A percentile compares a stretch with the other conserved stretches of the same genome.
phyloP scores from a whole-genome alignment of 306 rosid genomes.

The Coriaria nepalensis region DNA sequence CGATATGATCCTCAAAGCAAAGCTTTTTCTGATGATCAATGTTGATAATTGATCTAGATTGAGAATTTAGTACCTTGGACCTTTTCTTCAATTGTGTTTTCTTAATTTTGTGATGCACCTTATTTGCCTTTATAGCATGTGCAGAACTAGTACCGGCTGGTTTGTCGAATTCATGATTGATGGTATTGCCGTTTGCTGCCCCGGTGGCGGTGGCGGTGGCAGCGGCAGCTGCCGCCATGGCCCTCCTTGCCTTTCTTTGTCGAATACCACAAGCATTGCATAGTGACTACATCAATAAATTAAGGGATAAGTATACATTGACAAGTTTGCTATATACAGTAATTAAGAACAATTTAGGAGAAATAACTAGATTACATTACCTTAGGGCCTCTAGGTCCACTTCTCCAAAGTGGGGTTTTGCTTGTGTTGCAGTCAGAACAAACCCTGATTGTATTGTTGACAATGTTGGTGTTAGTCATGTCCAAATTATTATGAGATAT shows the following conservation, averaged over 20 bases:
- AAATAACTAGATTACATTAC: conserved; percentile 18
- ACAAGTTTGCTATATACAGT: too few species aligned
- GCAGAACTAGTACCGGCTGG: neutral
- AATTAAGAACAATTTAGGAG: too few species aligned
- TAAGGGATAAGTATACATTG: neutral
- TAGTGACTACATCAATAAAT: conserved; percentile 33
- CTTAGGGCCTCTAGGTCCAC: conserved; percentile 98
- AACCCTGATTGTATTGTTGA: conserved; percentile 42
- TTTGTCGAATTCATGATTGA: neutral
- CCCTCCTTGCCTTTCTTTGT: conserved; percentile 79
- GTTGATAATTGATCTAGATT: conserved; percentile 20
- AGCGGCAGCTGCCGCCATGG: conserved; percentile 49
- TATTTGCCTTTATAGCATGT: conserved; percentile 17
- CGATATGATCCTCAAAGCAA: conserved; percentile 47
- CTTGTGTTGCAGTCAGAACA: conserved; percentile 91
- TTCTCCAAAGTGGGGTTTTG: conserved; percentile 96
- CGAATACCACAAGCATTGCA: conserved; percentile 89
- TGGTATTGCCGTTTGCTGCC: conserved; percentile 23
- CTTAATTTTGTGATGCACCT: conserved; percentile 22
- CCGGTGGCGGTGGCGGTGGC: conserved; percentile 23
- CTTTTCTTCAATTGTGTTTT: conserved; percentile 36
- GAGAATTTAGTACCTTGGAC: conserved; percentile 13
- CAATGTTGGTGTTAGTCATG: conserved; percentile 9
- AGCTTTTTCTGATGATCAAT: conserved; percentile 15
- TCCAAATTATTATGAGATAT: conserved; percentile 14